Evolutionary conservation across 345 rosid genomes (phyloP).

Genomic region (Gossypium stocksii): DNA sequence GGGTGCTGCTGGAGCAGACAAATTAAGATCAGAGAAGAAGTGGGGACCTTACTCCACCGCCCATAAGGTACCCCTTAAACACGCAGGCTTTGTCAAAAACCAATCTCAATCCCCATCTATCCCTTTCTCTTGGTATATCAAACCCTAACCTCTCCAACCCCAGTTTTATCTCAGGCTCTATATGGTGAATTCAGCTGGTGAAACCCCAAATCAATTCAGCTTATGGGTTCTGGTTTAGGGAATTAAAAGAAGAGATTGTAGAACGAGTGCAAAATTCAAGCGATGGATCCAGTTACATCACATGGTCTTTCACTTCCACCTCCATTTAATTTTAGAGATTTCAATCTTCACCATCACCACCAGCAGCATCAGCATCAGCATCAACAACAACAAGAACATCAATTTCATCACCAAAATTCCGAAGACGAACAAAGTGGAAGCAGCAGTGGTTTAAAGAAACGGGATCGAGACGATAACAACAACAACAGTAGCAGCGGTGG

Average conservation of each 20-base stretch:
- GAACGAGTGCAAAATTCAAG: not conserved
- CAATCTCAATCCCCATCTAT: constrained; percentile 15
- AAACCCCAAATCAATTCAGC: constrained; percentile 21
- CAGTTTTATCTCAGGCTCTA: constrained; percentile 8
- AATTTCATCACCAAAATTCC: constrained; percentile 50
- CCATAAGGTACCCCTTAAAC: constrained; percentile 21
- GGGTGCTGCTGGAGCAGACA: not conserved
- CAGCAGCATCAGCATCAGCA: constrained; percentile 58
- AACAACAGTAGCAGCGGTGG: constrained; percentile 28
- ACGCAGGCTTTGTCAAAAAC: not conserved
- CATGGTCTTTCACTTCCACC: constrained; percentile 90
- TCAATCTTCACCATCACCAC: constrained; percentile 63
- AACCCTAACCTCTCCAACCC: not conserved
- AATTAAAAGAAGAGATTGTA: not conserved
- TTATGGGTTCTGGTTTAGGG: constrained; percentile 11
- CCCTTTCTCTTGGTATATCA: not conserved
- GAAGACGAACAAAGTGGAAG: constrained; percentile 74
- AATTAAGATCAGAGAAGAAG: constrained; percentile 12
- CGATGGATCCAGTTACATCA: constrained; percentile 79
- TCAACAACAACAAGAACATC: constrained; percentile 50
- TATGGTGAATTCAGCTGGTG: constrained; percentile 36
- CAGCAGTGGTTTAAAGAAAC: constrained; percentile 56
- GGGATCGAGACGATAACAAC: constrained; percentile 52
- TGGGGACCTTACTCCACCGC: constrained; percentile 71
- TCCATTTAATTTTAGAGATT: constrained; percentile 88